Evolutionary conservation across 2,329 filamentous ascomycete species (phyloP).

Genomic region (Lizonia empirigonia): DNA sequence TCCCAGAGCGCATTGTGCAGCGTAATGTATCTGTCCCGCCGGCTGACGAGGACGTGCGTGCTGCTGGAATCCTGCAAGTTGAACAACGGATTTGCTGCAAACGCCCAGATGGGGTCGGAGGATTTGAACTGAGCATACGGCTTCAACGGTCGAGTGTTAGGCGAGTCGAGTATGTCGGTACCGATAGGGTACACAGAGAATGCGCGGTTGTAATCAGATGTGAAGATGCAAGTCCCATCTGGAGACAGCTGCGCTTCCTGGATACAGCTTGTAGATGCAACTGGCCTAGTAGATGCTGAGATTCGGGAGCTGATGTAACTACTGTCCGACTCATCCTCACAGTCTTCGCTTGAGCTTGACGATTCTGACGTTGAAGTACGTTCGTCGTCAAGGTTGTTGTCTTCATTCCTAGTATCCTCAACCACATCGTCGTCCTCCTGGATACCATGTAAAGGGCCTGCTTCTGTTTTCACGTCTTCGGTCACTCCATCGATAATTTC

Average conservation of each 20-base stretch:
- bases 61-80: slow-evolving; percentile 57
- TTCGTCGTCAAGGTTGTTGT: neutral
- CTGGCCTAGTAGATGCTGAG: neutral
- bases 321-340: neutral
- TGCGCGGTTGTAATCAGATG: slow-evolving; percentile 59
- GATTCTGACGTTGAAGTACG: slow-evolving; percentile 4
- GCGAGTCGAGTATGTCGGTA: slow-evolving; percentile 14
- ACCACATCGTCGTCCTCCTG: neutral
- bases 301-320: neutral
- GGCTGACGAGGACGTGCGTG: slow-evolving; percentile 58
- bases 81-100: slow-evolving; percentile 61
- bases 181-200: slow-evolving; percentile 56
- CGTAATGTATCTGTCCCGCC: slow-evolving; percentile 61
- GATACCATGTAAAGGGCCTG: neutral
- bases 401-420: neutral
- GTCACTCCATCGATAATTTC: neutral
- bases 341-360: slow-evolving; percentile 3
- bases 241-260: slow-evolving; percentile 45
- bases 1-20: slow-evolving; percentile 61
- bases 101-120: slow-evolving; percentile 59
- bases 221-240: slow-evolving; percentile 64
- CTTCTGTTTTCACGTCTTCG: neutral
- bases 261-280: slow-evolving; percentile 29
- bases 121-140: slow-evolving; percentile 56
- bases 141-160: slow-evolving; percentile 37